Percentiles rank a stretch among this genome's conserved stretches.
These are phyloP conservation scores for Lactarius tabidus DNA, from an alignment of 768 basidiomycete species.

Conservation along the genomic window DNA sequence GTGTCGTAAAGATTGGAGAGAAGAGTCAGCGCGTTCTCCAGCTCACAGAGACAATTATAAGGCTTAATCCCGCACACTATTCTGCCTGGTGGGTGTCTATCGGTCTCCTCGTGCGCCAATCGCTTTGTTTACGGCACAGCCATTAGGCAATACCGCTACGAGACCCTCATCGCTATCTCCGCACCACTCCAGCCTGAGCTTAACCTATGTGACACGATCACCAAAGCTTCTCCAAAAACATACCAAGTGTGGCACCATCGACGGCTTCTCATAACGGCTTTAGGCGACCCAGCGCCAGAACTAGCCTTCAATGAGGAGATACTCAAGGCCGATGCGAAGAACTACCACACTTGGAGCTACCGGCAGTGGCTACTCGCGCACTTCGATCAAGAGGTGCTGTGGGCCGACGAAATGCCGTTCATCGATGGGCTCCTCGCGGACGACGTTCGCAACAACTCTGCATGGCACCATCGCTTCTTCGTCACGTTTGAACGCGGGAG, in stretches of 20 bases:
- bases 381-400: constrained; percentile 70
- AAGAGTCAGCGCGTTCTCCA: constrained; percentile 76
- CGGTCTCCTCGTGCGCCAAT: neutral
- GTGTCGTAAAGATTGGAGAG: constrained; percentile 71
- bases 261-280: constrained; percentile 61
- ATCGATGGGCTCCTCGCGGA: constrained; percentile 61
- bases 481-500: constrained; percentile 70
- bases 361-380: constrained; percentile 90
- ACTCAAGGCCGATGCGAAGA: constrained; percentile 80
- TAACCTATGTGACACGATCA: constrained; percentile 80
- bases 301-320: constrained; percentile 74
- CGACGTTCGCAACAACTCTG: constrained; percentile 94
- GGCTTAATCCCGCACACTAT: constrained; percentile 93
- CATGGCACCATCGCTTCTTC: constrained; percentile 95
- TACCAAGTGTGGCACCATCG: constrained; percentile 99
- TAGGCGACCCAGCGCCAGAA: constrained; percentile 57
- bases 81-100: constrained; percentile 75
- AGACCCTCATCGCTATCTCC: constrained; percentile 68
- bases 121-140: neutral
- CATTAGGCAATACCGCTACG: constrained; percentile 90
- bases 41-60: constrained; percentile 85
- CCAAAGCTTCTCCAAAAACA: constrained; percentile 80
- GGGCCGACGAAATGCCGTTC: constrained; percentile 72
- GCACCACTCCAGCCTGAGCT: constrained; percentile 75
- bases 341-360: constrained; percentile 99